Evolutionary conservation across 495 filamentous ascomycete genomes (phyloP).

Genomic region (Thozetella sp.): DNA sequence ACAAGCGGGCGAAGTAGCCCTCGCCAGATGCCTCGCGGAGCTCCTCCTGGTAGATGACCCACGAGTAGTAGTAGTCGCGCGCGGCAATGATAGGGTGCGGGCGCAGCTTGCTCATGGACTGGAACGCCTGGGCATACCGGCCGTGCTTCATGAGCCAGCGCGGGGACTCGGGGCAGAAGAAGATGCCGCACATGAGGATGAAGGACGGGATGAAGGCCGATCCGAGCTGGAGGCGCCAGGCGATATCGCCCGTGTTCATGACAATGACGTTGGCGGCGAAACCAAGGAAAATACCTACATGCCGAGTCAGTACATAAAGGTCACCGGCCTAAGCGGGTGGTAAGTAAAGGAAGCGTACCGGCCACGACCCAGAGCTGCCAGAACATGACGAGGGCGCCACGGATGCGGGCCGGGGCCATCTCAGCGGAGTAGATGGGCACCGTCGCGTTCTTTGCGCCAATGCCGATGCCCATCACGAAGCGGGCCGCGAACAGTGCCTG

Average conservation of each 20-base stretch:
- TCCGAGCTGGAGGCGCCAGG: slow-evolving; percentile 59
- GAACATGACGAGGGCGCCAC: slow-evolving; percentile 72
- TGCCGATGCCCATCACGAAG: slow-evolving; percentile 66
- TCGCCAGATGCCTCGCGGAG: slow-evolving; percentile 42
- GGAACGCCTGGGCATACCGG: slow-evolving; percentile 54
- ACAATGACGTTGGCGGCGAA: slow-evolving; percentile 11
- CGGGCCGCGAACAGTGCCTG: slow-evolving; percentile 55
- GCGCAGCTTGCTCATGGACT: slow-evolving; percentile 62
- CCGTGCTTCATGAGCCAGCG: slow-evolving; percentile 69
- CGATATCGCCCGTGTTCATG: slow-evolving; percentile 28
- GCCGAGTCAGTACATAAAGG: neutral
- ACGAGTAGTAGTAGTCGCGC: slow-evolving; percentile 62
- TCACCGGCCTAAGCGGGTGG: no score
- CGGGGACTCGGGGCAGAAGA: slow-evolving; percentile 69
- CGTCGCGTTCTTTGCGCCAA: slow-evolving; percentile 55
- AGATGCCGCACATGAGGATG: slow-evolving; percentile 62
- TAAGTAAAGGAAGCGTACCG: neutral
- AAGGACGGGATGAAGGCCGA: slow-evolving; percentile 74
- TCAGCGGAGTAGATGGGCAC: slow-evolving; percentile 76
- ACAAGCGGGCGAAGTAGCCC: slow-evolving; percentile 34
- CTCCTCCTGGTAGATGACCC: slow-evolving; percentile 58
- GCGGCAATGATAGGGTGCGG: slow-evolving; percentile 62
- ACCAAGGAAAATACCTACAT: slow-evolving; percentile 24
- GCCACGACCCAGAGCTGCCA: slow-evolving; percentile 60
- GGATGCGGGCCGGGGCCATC: slow-evolving; percentile 65